Conservation (phyloP, 805 yeast genomes). For the Yamadazyma takamatsuzukensis region DNA sequence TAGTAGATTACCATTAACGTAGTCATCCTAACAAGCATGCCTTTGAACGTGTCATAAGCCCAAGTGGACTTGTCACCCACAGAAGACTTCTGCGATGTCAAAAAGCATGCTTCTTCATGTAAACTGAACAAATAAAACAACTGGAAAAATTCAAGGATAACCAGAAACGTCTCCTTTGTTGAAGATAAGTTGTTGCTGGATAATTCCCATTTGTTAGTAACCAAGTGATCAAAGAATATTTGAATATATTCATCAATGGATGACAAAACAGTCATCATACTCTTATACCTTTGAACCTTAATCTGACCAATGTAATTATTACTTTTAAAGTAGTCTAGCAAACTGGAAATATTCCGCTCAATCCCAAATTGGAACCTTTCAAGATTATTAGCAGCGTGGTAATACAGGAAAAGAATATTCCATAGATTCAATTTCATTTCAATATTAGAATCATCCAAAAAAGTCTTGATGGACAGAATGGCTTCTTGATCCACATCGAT, state of each 20-base stretch:
- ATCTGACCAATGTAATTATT: constrained; percentile 13
- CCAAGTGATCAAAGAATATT: constrained; percentile 26
- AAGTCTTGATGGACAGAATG: constrained; percentile 50
- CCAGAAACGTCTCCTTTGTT: constrained; percentile 2
- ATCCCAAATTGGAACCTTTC: constrained; percentile 47
- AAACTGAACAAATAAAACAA: constrained; percentile 47
- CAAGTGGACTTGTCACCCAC: constrained; percentile 39
- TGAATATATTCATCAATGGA: constrained; percentile 51
- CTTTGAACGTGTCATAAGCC: constrained; percentile 45
- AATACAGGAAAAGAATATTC: constrained; percentile 63
- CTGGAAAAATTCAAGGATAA: constrained; percentile 30
- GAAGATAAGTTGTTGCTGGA: neutral
- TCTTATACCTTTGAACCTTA: constrained; percentile 32
- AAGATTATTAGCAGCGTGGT: constrained; percentile 24
- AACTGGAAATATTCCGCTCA: constrained; percentile 45
- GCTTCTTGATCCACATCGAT: constrained; percentile 14
- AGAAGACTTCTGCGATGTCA: constrained; percentile 35
- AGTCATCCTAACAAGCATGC: constrained; percentile 37
- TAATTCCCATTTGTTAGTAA: constrained; percentile 32
- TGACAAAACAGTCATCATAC: constrained; percentile 49
- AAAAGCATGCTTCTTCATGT: constrained; percentile 49
- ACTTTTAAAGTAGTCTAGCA: constrained; percentile 33
- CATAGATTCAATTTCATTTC: constrained; percentile 71
- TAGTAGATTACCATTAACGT: constrained; percentile 39
- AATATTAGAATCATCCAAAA: constrained; percentile 60